Conservation (phyloP, 495 filamentous ascomycete genomes). For the Tuber calosporum region DNA sequence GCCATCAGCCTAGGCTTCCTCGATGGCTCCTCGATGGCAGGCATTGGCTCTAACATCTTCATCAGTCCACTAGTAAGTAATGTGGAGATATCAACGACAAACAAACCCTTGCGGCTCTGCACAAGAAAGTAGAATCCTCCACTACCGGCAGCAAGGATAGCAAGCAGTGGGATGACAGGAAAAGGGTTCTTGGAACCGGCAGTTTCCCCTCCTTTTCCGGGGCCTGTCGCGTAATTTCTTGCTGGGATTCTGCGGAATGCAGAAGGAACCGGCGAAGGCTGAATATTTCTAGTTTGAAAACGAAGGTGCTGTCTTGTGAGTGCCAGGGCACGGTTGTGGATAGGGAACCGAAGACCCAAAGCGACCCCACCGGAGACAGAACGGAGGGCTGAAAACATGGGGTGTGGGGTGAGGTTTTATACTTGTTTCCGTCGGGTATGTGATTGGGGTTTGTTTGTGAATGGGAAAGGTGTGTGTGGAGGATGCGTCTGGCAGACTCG, state of each 20-base stretch:
- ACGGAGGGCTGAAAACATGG: background rate
- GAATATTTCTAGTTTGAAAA: background rate
- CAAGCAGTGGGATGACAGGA: slow-evolving; percentile 42
- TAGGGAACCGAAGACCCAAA: background rate
- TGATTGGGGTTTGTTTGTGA: background rate
- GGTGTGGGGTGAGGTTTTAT: background rate
- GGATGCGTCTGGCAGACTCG: background rate
- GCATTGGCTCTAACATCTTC: slow-evolving; percentile 39
- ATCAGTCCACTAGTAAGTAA: slow-evolving; percentile 22
- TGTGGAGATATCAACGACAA: slow-evolving; percentile 7
- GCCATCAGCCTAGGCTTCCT: slow-evolving; percentile 47
- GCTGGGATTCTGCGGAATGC: background rate
- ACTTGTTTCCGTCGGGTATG: background rate
- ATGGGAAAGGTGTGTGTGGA: background rate
- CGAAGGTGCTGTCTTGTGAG: background rate
- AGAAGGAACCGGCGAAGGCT: background rate
- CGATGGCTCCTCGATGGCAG: slow-evolving; percentile 45
- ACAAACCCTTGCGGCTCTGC: slow-evolving; percentile 34
- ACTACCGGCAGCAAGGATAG: slow-evolving; percentile 47
- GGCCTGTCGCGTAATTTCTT: slow-evolving; percentile 21
- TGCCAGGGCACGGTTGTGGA: background rate
- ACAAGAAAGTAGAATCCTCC: slow-evolving; percentile 48
- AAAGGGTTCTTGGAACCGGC: slow-evolving; percentile 38
- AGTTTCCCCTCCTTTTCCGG: slow-evolving; percentile 30
- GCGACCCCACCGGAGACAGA: background rate